Conservation (phyloP, 192 early-diverging fungal species). For the Dissophora globulifera region DNA sequence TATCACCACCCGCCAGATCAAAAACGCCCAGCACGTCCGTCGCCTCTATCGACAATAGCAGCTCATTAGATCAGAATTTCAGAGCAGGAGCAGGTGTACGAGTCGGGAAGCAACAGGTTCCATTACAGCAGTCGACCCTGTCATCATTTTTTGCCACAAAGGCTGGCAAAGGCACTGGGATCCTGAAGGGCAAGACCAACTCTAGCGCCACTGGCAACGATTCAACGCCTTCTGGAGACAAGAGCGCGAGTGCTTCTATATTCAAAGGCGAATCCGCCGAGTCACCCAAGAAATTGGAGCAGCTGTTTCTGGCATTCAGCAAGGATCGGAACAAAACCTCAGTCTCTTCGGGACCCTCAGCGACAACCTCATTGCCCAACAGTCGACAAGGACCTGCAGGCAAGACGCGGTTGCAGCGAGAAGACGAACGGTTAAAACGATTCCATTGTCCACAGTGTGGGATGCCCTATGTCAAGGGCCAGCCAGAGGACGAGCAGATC, state of each 20-base stretch:
- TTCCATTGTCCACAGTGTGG: constrained; percentile 56
- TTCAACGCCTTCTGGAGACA: not conserved
- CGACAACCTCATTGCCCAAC: constrained; percentile 1
- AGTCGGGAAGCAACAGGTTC: constrained; percentile 6
- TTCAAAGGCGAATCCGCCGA: too few relatives aligned
- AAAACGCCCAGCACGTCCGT: too few relatives aligned
- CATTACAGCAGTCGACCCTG: constrained; percentile 17
- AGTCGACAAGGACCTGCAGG: too few relatives aligned
- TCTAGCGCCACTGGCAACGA: not conserved
- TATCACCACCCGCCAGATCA: not conserved
- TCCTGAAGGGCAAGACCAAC: constrained; percentile 13
- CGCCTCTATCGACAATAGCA: too few relatives aligned
- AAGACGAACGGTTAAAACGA: constrained; percentile 32
- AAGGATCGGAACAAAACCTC: constrained; percentile 25
- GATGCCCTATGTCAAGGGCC: constrained; percentile 58
- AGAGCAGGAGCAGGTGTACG: too few relatives aligned
- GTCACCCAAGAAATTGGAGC: constrained; percentile 33
- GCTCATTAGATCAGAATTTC: too few relatives aligned
- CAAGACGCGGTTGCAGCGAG: constrained; percentile 28
- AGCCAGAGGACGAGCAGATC: constrained; percentile 50
- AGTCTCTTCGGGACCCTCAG: not conserved
- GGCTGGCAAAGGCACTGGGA: constrained; percentile 34
- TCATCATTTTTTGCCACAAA: constrained; percentile 23
- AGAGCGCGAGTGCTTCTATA: too few relatives aligned
- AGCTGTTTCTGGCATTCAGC: constrained; percentile 36